Conservation (phyloP, 441 rosid genomes). For the Populus hybrid region DNA sequence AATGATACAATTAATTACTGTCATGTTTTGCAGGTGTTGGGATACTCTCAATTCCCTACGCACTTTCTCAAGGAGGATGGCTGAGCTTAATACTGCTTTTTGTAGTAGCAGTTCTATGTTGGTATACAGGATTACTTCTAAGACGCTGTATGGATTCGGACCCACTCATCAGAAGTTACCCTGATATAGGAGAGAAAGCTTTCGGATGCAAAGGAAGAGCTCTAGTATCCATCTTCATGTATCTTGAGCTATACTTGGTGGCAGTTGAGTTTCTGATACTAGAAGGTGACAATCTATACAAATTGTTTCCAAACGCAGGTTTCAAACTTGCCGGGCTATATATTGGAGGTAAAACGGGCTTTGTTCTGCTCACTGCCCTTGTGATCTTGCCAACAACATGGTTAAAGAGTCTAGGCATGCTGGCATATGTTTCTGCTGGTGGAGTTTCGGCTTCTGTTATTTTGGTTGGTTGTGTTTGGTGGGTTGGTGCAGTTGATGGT, state of each 20-base stretch:
- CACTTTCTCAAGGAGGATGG: slow-evolving; percentile 69
- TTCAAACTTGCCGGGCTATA: slow-evolving; percentile 34
- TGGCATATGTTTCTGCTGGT: slow-evolving; percentile 58
- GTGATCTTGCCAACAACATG: slow-evolving; percentile 61
- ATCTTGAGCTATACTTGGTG: slow-evolving; percentile 48
- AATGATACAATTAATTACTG: slow-evolving; percentile 16
- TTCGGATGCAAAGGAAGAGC: slow-evolving; percentile 60
- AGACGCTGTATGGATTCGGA: slow-evolving; percentile 45
- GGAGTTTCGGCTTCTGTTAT: slow-evolving; percentile 54
- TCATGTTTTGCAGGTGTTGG: slow-evolving; percentile 47
- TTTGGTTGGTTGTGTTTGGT: slow-evolving; percentile 44
- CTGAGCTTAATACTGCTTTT: slow-evolving; percentile 43
- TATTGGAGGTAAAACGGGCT: slow-evolving; percentile 52
- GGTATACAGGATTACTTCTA: slow-evolving; percentile 60
- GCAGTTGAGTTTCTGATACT: slow-evolving; percentile 68
- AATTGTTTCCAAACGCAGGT: slow-evolving; percentile 42
- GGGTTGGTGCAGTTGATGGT: slow-evolving; percentile 52
- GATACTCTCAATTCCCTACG: slow-evolving; percentile 58
- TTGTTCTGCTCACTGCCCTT: slow-evolving; percentile 46
- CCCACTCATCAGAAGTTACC: slow-evolving; percentile 44
- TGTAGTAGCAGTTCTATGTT: slow-evolving; percentile 46
- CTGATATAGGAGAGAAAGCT: slow-evolving; percentile 55
- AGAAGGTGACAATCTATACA: slow-evolving; percentile 61
- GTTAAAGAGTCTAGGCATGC: slow-evolving; percentile 50
- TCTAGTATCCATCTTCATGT: slow-evolving; percentile 43